phyloP scores from a whole-genome alignment of 163 green algal genomes.

The Trebouxiophyceae sp. region DNA sequence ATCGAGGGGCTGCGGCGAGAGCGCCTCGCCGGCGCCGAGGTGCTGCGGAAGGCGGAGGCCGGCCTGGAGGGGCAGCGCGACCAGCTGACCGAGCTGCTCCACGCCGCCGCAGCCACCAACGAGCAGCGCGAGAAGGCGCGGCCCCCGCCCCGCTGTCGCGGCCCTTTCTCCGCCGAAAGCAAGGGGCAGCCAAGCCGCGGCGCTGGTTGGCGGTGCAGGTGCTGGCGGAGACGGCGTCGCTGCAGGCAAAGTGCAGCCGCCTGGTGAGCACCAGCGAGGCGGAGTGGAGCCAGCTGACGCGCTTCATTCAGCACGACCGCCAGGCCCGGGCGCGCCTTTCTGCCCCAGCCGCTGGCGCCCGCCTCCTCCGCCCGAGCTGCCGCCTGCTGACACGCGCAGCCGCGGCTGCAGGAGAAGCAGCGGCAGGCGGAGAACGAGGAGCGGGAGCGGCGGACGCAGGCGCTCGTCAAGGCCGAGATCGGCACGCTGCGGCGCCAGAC shows the following conservation, averaged over 20 bases:
- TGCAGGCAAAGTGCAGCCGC: conserved; percentile 73
- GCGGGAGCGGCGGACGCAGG: conserved; percentile 61
- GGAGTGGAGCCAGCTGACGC: conserved; percentile 74
- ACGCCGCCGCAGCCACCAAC: conserved; percentile 41
- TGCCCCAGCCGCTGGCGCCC: too few relatives aligned
- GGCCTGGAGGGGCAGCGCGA: conserved; percentile 67
- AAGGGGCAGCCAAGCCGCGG: not conserved
- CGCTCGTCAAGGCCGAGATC: conserved; percentile 44
- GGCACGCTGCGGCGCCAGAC: conserved; percentile 25
- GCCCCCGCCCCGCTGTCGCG: not conserved
- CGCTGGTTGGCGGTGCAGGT: conserved; percentile 26
- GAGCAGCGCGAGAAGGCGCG: conserved; percentile 62
- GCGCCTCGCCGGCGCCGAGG: conserved; percentile 76
- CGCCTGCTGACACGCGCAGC: not conserved
- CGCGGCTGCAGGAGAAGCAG: conserved; percentile 24
- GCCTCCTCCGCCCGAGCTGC: not conserved
- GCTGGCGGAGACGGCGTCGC: conserved; percentile 59
- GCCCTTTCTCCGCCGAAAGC: not conserved
- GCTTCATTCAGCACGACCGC: conserved; percentile 80
- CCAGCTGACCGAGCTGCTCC: conserved; percentile 75
- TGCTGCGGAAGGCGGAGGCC: conserved; percentile 66
- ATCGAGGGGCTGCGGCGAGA: conserved; percentile 84
- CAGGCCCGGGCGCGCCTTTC: conserved; percentile 15
- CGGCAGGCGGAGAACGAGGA: conserved; percentile 49
- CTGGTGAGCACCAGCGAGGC: conserved; percentile 72